These are phyloP conservation scores for Fusarium odoratissimum DNA, from an alignment of 2,329 filamentous ascomycete species.

Conservation along the genomic window DNA sequence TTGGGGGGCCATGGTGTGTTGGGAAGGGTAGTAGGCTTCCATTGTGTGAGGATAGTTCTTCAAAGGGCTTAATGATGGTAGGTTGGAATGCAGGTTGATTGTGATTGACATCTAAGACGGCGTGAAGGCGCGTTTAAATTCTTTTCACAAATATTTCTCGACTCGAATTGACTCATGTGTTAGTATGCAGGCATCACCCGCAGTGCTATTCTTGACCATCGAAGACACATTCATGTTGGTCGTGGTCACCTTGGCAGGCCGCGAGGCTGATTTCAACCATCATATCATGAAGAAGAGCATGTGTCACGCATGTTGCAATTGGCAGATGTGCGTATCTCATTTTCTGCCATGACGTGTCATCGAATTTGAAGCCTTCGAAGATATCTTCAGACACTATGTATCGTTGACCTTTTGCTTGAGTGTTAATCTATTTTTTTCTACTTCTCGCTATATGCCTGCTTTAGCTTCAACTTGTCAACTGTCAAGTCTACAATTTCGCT, in stretches of 20 bases:
- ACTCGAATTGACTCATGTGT: fast-evolving
- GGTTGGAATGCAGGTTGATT: fast-evolving
- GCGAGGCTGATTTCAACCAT: background rate
- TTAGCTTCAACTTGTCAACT: background rate
- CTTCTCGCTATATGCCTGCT: too few species aligned
- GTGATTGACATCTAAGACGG: fast-evolving
- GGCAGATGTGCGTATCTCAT: fast-evolving
- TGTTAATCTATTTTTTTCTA: fast-evolving
- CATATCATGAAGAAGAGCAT: background rate
- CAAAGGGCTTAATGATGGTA: background rate
- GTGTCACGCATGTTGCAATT: fast-evolving
- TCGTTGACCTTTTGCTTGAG: fast-evolving
- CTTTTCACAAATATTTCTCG: fast-evolving
- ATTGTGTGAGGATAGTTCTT: background rate
- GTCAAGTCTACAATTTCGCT: background rate
- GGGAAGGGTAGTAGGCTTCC: background rate
- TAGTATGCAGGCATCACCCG: background rate
- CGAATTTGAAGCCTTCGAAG: fast-evolving
- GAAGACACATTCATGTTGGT: fast-evolving
- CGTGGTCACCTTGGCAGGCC: background rate
- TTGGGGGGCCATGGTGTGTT: background rate
- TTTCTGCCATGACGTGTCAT: fast-evolving
- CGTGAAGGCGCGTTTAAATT: background rate
- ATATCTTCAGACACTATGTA: fast-evolving
- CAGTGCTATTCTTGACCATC: fast-evolving